Evolutionary conservation across 768 basidiomycete genomes (phyloP), one percentile per base, ranked within the genome.

Genomic region (Tricholoma sp.): DNA sequence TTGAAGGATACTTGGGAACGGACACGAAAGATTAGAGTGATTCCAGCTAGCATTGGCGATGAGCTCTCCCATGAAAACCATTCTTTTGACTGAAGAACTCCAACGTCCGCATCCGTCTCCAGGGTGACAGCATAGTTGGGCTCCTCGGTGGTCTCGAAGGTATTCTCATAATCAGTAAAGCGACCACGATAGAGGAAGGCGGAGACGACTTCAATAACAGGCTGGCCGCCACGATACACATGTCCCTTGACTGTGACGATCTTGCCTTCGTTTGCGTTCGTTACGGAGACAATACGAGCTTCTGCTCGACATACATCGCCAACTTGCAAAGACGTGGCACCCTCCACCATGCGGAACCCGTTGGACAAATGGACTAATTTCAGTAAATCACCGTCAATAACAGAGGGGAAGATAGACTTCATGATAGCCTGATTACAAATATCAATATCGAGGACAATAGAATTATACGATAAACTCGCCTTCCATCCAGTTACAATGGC

Each of bases 401-500:
- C 72, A 11, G 79, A 68, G 6, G 97, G 97, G 85, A 99, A 99
- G 72, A 98, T 96, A 1, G 94, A 86, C 70, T 91, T 93, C 89
- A 98, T 99, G 73, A 99, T 98, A n/a, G 95, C 91, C 94, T 96
- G 62, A 0, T 54, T 57, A 53, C 33, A n/a, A 45, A 12, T 51
- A 50, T 41, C 52, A 53, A 32, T 17, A 41, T 44, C 33, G 41
- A 61, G 53, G 29, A 62, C 33, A 54, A 17, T 48, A 39, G 29
- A 54, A 24, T 12, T 41, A 54, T 55, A 28, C 29, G 42, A 29
- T 20, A 52, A 3, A 72, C 88, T 58, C 68, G 94, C 94, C 88
- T 96, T 86, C 97, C 97, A 99, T 47, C 96, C 95, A 39, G 94
- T 88, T 51, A 98, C 96, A 66, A 99, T 99, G 24, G 95, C 93